phyloP scores from a whole-genome alignment of 805 yeast genomes.

The Myxozyma lipomycoides region DNA sequence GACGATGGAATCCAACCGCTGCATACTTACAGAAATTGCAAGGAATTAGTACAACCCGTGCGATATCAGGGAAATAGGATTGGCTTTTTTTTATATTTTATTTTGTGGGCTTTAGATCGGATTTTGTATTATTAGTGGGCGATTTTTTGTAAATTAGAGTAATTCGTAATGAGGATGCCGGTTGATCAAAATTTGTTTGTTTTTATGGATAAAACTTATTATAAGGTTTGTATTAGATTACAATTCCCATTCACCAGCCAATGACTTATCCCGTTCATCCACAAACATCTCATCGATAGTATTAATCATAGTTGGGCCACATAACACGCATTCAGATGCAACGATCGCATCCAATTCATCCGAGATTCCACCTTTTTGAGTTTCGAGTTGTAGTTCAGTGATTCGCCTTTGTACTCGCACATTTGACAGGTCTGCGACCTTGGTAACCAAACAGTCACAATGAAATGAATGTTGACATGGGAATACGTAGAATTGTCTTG shows the following conservation, averaged over 20 bases:
- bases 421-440: conserved; percentile 58
- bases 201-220: too few species aligned
- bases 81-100: too few species aligned
- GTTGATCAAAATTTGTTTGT: too few species aligned
- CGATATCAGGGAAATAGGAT: conserved; percentile 23
- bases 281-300: conserved; percentile 61
- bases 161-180: too few species aligned
- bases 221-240: background rate
- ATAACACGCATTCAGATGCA: conserved; percentile 64
- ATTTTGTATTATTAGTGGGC: background rate
- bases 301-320: conserved; percentile 70
- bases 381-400: conserved; percentile 48
- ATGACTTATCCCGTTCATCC: conserved; percentile 32
- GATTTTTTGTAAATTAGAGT: background rate
- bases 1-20: conserved; percentile 41
- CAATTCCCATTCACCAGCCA: conserved; percentile 20
- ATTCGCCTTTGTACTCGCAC: conserved; percentile 61
- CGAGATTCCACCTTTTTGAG: conserved; percentile 36
- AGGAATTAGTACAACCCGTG: conserved; percentile 26
- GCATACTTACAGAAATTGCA: conserved; percentile 40
- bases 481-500: conserved; percentile 70
- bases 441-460: conserved; percentile 73
- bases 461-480: conserved; percentile 92
- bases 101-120: too few species aligned
- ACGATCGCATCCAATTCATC: conserved; percentile 53